phyloP scores from a whole-genome alignment of 805 yeast species.

The Aciculoconidium aculeatum region DNA sequence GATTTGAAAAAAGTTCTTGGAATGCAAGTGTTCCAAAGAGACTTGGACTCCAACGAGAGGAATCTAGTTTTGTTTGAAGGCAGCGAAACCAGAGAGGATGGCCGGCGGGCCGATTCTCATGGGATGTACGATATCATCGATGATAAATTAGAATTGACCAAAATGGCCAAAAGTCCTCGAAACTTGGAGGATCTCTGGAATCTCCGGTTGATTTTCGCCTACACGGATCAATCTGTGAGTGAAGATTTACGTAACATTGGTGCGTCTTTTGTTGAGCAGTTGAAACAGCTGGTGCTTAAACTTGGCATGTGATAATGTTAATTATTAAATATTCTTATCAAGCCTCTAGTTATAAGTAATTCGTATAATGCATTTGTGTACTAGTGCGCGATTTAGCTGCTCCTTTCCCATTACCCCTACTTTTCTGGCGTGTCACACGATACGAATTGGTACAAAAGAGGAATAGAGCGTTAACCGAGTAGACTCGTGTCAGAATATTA shows the following conservation, averaged over 20 bases:
- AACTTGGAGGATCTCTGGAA: conserved; percentile 57
- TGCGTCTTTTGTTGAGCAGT: conserved; percentile 45
- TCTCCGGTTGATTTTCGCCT: conserved; percentile 55
- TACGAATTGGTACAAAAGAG: too few species aligned
- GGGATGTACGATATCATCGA: conserved; percentile 42
- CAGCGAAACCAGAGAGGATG: conserved; percentile 11
- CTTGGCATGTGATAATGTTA: conserved; percentile 1
- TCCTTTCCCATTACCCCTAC: too few species aligned
- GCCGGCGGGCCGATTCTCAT: not conserved
- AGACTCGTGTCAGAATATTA: too few species aligned
- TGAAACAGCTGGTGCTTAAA: conserved; percentile 42
- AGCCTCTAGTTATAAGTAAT: too few species aligned
- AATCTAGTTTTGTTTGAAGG: conserved; percentile 24
- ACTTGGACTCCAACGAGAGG: conserved; percentile 23
- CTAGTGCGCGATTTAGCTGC: too few species aligned
- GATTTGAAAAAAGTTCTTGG: conserved; percentile 20
- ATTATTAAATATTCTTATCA: not conserved
- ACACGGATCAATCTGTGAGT: conserved; percentile 39
- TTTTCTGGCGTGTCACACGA: too few species aligned
- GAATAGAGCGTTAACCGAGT: too few species aligned
- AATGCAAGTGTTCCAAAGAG: conserved; percentile 18
- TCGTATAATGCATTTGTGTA: too few species aligned
- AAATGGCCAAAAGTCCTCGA: conserved; percentile 36
- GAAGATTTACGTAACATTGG: conserved; percentile 41
- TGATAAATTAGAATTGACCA: conserved; percentile 46